A percentile compares a stretch with the other conserved stretches of the same genome.
phyloP scores from a whole-genome alignment of 1,139 yeast genomes.

The Taphrina pruni region DNA sequence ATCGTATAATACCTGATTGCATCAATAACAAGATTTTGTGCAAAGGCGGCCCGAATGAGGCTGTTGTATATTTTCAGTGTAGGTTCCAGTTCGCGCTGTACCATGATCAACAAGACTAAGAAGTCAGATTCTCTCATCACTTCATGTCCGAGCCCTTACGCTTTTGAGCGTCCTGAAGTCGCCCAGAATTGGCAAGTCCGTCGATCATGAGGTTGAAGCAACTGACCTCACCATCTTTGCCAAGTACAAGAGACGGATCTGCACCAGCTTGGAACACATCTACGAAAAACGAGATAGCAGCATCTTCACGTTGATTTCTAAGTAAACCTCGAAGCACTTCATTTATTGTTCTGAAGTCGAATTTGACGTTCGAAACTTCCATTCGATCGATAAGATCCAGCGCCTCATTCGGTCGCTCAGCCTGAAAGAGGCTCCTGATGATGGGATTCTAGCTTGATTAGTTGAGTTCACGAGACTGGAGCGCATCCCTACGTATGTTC shows the following conservation, averaged over 20 bases:
- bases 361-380: slow-evolving; percentile 23
- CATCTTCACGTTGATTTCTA: slow-evolving; percentile 12
- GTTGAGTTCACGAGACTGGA: neutral
- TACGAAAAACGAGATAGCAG: slow-evolving; percentile 21
- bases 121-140: neutral
- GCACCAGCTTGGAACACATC: slow-evolving; percentile 8
- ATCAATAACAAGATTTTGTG: neutral
- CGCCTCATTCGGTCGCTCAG: slow-evolving; percentile 18
- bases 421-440: slow-evolving; percentile 11
- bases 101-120: slow-evolving; percentile 16
- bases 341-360: slow-evolving; percentile 13
- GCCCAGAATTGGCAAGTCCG: slow-evolving; percentile 4
- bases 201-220: slow-evolving; percentile 14
- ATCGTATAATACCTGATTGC: slow-evolving; percentile 19
- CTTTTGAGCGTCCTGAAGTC: slow-evolving; percentile 25
- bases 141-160: neutral
- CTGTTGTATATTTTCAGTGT: slow-evolving; percentile 7
- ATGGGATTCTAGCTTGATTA: slow-evolving; percentile 17
- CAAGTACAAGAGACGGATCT: slow-evolving; percentile 1
- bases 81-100: slow-evolving; percentile 16
- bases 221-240: slow-evolving; percentile 18
- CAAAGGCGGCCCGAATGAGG: slow-evolving; percentile 8
- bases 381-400: slow-evolving; percentile 21
- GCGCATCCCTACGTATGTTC: slow-evolving; percentile 17
- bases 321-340: slow-evolving; percentile 26